A percentile compares a stretch with the other conserved stretches of the same genome.
Conservation (phyloP, 2,329 filamentous ascomycete species). For the Trichoderma breve region DNA sequence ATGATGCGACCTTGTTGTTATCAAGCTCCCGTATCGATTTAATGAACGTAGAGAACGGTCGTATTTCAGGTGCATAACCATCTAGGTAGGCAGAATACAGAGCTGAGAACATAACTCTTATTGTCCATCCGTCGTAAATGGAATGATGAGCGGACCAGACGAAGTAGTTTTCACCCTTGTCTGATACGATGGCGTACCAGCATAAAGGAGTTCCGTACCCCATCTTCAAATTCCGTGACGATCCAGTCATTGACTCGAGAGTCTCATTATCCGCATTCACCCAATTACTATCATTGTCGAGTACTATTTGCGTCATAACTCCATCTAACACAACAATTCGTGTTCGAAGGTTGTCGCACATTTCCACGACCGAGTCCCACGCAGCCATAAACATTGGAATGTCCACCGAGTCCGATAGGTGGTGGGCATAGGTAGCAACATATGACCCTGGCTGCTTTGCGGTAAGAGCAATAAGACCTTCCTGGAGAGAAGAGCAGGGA, state of each 20-base stretch:
- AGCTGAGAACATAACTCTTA: constrained; percentile 22
- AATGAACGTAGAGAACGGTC: constrained; percentile 8
- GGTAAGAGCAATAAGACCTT: constrained; percentile 22
- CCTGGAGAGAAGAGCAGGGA: constrained; percentile 22
- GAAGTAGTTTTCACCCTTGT: constrained; percentile 20
- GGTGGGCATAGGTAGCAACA: constrained; percentile 1
- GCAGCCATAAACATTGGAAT: constrained; percentile 12
- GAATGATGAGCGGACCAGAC: constrained; percentile 31
- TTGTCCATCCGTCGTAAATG: constrained; percentile 32
- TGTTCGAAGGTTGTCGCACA: constrained; percentile 18
- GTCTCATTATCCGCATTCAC: neutral
- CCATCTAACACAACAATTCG: constrained; percentile 19
- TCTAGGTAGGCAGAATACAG: constrained; percentile 18
- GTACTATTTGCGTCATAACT: neutral
- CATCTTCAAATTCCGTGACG: neutral
- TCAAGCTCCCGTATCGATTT: constrained; percentile 34
- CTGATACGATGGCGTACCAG: neutral
- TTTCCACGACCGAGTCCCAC: constrained; percentile 21
- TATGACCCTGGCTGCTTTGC: constrained; percentile 20
- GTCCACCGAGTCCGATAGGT: neutral
- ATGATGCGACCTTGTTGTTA: neutral
- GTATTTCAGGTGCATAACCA: neutral
- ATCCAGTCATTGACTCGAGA: neutral
- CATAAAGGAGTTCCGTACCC: constrained; percentile 2
- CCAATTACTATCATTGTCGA: constrained; percentile 2